Evolutionary conservation across 2,329 filamentous ascomycete genomes (phyloP).

Genomic region (Fusarium clavum): DNA sequence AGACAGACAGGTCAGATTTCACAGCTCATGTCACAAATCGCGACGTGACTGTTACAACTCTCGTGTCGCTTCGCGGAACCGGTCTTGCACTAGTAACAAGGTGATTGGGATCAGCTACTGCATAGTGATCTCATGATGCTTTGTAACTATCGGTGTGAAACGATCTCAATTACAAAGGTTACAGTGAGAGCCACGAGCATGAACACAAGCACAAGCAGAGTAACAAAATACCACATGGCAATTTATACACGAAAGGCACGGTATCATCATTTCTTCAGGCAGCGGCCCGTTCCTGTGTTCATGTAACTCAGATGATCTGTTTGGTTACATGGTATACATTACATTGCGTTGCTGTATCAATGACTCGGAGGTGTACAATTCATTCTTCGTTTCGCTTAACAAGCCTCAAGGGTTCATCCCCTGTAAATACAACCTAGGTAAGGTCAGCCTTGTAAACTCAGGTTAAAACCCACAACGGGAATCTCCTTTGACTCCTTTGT

Average conservation of each 20-base stretch:
- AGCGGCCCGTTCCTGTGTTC: slow-evolving; percentile 30
- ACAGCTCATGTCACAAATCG: neutral
- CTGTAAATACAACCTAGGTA: neutral
- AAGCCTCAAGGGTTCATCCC: neutral
- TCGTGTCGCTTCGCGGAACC: neutral
- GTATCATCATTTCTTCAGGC: slow-evolving; percentile 9
- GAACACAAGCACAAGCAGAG: slow-evolving; percentile 1
- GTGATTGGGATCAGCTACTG: slow-evolving; percentile 31
- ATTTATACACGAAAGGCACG: slow-evolving; percentile 3
- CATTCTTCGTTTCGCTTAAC: slow-evolving; percentile 5
- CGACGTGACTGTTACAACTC: neutral
- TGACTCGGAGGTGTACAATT: slow-evolving; percentile 5
- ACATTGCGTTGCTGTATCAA: neutral
- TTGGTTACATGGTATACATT: neutral
- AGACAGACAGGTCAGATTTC: neutral
- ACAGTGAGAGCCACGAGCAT: neutral
- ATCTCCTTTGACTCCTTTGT: neutral
- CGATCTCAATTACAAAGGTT: neutral
- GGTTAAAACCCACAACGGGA: neutral
- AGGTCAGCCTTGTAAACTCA: neutral
- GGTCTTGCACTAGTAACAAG: neutral
- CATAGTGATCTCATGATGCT: slow-evolving; percentile 1
- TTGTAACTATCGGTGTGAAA: neutral
- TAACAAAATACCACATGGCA: slow-evolving; percentile 8
- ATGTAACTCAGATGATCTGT: slow-evolving; percentile 12